Percentiles rank a stretch among this genome's conserved stretches.
Evolutionary conservation across 345 rosid species (phyloP).

Genomic region (Heritiera littoralis): DNA sequence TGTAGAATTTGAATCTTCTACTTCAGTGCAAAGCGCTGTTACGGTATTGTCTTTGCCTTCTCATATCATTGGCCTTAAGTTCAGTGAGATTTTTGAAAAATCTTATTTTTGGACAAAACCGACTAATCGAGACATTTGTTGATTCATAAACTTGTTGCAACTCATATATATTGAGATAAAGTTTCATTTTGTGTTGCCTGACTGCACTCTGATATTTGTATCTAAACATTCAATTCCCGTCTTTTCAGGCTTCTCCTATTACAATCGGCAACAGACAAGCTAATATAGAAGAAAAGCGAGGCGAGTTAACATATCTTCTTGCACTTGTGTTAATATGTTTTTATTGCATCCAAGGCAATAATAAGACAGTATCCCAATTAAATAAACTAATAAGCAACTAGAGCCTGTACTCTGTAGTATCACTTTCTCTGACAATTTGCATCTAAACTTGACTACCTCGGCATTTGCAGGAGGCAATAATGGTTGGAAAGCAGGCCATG

Average conservation of each 20-base stretch:
- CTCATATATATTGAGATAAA: background rate
- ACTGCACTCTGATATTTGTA: background rate
- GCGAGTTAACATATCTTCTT: slow-evolving; percentile 33
- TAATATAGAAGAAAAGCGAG: slow-evolving; percentile 78
- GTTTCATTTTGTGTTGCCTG: background rate
- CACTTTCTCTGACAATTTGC: background rate
- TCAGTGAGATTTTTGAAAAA: background rate
- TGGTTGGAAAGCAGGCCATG: slow-evolving; percentile 44
- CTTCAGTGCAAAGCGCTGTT: slow-evolving; percentile 61
- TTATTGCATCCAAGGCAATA: background rate
- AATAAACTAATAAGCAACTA: background rate
- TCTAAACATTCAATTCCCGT: background rate
- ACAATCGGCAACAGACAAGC: slow-evolving; percentile 52
- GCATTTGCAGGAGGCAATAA: slow-evolving; percentile 43
- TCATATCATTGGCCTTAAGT: background rate
- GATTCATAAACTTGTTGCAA: background rate
- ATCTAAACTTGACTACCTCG: background rate
- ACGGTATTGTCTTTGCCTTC: slow-evolving; percentile 38
- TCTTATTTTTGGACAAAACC: background rate
- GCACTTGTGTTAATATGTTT: background rate
- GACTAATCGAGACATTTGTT: background rate
- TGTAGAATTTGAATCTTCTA: slow-evolving; percentile 71
- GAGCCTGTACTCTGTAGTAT: background rate
- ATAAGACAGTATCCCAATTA: background rate
- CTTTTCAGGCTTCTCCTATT: too few relatives aligned